phyloP scores from a whole-genome alignment of 805 yeast species.

The Nakazawaea populi region DNA sequence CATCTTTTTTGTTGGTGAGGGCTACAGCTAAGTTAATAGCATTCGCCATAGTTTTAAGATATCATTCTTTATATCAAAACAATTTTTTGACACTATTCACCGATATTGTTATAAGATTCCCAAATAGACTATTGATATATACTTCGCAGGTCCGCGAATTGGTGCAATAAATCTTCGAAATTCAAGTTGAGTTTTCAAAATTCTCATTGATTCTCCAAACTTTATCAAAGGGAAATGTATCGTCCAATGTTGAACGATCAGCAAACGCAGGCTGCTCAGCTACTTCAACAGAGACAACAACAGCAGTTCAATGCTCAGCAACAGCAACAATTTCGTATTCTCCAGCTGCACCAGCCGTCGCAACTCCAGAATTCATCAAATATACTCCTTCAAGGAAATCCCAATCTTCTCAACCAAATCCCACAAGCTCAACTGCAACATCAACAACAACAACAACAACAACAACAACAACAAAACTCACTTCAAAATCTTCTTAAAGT shows the following conservation, averaged over 20 bases:
- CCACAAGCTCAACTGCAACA: constrained; percentile 10
- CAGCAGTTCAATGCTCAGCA: constrained; percentile 18
- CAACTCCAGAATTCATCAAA: constrained; percentile 11
- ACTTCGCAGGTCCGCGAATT: too few species aligned
- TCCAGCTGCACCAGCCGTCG: constrained; percentile 15
- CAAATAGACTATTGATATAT: too few species aligned
- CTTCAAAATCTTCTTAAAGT: constrained; percentile 1
- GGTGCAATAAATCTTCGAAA: too few species aligned
- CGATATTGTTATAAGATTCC: too few species aligned
- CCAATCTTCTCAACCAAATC: constrained; percentile 10
- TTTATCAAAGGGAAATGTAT: constrained; percentile 2
- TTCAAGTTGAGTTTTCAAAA: too few species aligned
- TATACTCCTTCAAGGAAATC: constrained; percentile 11
- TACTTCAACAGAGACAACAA: constrained; percentile 13
- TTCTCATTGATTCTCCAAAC: background rate
- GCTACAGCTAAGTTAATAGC: too few species aligned
- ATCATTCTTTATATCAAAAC: too few species aligned
- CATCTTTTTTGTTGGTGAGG: too few species aligned
- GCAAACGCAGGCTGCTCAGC: constrained; percentile 12
- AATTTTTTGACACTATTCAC: too few species aligned
- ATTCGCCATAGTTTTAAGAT: too few species aligned
- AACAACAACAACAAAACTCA: constrained; percentile 9
- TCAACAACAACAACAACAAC: constrained; percentile 12
- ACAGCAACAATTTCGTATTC: constrained; percentile 11
- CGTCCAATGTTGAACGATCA: constrained; percentile 11